A percentile compares a stretch with the other conserved stretches of the same genome.
phyloP scores from a whole-genome alignment of 306 rosid genomes.

The Cercis canadensis region DNA sequence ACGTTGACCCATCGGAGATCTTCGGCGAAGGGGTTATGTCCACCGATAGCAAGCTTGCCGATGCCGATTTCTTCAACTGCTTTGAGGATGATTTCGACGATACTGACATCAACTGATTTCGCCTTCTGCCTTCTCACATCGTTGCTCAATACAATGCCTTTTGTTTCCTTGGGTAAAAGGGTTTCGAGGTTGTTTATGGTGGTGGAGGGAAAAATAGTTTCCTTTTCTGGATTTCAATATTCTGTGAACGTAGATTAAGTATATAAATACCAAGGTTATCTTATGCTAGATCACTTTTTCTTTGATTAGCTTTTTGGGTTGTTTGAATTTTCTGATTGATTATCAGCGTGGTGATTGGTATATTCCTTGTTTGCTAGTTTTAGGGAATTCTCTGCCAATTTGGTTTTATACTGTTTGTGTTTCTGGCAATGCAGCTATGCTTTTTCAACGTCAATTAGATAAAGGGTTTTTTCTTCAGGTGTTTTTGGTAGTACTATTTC shows the following conservation, averaged over 20 bases:
- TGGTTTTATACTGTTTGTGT: too few species aligned
- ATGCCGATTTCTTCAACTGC: slow-evolving; percentile 77
- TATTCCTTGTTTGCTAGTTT: too few species aligned
- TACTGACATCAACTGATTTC: slow-evolving; percentile 63
- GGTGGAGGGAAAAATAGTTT: not conserved
- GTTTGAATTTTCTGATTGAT: too few species aligned
- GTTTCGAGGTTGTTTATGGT: not conserved
- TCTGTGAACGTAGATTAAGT: not conserved
- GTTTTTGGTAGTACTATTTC: too few species aligned
- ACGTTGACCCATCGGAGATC: slow-evolving; percentile 70
- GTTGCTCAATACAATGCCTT: not conserved
- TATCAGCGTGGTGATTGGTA: too few species aligned
- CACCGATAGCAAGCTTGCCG: slow-evolving; percentile 76
- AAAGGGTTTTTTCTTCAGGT: too few species aligned
- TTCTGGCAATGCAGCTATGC: too few species aligned
- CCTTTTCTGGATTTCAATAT: not conserved
- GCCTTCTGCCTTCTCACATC: not conserved
- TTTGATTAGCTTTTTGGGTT: too few species aligned
- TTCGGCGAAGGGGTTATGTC: slow-evolving; percentile 65
- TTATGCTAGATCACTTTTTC: not conserved
- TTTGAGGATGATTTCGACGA: slow-evolving; percentile 88
- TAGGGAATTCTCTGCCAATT: too few species aligned
- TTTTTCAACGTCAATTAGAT: too few species aligned
- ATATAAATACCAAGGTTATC: slow-evolving; percentile 9
- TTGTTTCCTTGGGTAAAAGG: not conserved